phyloP scores from a whole-genome alignment of 306 rosid genomes.

The Mimosa pudica region DNA sequence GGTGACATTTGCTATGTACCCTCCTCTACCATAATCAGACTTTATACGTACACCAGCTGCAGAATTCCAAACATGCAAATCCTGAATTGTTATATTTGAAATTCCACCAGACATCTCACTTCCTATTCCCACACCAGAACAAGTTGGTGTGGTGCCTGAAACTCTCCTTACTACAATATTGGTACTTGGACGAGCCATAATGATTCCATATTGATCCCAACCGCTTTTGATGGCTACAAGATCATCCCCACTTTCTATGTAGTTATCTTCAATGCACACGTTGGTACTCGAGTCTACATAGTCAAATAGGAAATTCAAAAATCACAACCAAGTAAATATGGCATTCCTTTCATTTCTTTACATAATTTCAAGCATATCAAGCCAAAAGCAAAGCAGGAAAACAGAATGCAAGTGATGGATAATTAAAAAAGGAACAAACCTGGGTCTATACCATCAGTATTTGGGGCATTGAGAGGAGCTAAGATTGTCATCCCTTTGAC shows the following conservation, averaged over 20 bases:
- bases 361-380: slow-evolving; percentile 8
- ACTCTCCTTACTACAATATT: slow-evolving; percentile 82
- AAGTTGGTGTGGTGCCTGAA: slow-evolving; percentile 92
- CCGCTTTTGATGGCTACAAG: slow-evolving; percentile 95
- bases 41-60: slow-evolving; percentile 86
- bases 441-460: slow-evolving; percentile 95
- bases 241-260: slow-evolving; percentile 96
- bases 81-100: slow-evolving; percentile 68
- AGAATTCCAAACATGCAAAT: slow-evolving; percentile 87
- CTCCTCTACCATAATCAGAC: slow-evolving; percentile 91
- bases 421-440: slow-evolving; percentile 46
- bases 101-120: slow-evolving; percentile 98
- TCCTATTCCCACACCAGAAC: slow-evolving; percentile 96
- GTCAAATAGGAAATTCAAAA: slow-evolving; percentile 29
- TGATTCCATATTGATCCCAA: slow-evolving; percentile 96
- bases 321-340: slow-evolving; percentile 9
- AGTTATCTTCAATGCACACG: slow-evolving; percentile 90
- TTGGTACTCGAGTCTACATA: slow-evolving; percentile 76
- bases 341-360: neutral
- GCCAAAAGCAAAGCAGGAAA: slow-evolving; percentile 10
- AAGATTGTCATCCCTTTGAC: slow-evolving; percentile 89
- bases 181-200: slow-evolving; percentile 67
- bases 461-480: slow-evolving; percentile 96
- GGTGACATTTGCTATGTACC: slow-evolving; percentile 64
- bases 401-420: neutral